These are phyloP conservation scores for Metschnikowia reukaufii DNA, from an alignment of 805 yeast genomes.

Conservation along the genomic window DNA sequence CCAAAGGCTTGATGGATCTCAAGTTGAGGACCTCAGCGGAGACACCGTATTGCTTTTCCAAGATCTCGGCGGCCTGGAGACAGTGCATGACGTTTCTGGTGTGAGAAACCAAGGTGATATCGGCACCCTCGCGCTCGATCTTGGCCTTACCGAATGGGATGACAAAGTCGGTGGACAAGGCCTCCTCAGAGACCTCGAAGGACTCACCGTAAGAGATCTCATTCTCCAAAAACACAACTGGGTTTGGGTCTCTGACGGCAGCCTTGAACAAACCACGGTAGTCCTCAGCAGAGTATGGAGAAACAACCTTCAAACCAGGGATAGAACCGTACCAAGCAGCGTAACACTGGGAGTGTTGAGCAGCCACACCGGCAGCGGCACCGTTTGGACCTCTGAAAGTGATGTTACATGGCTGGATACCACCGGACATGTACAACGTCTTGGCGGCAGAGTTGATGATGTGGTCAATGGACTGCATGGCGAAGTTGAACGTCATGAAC, in stretches of 20 bases:
- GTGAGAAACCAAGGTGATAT: constrained; percentile 86
- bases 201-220: constrained; percentile 92
- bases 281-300: constrained; percentile 95
- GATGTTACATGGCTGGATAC: constrained; percentile 94
- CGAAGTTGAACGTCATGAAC: constrained; percentile 98
- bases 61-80: constrained; percentile 83
- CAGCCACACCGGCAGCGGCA: constrained; percentile 99
- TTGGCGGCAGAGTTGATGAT: constrained; percentile 98
- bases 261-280: constrained; percentile 94
- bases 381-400: constrained; percentile 99
- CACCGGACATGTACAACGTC: constrained; percentile 99
- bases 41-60: constrained; percentile 82
- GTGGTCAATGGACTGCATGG: constrained; percentile 99
- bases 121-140: constrained; percentile 90
- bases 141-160: constrained; percentile 95
- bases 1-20: constrained; percentile 96
- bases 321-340: constrained; percentile 97
- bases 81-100: constrained; percentile 87
- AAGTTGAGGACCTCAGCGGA: constrained; percentile 92
- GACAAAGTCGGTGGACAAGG: constrained; percentile 80
- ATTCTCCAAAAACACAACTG: constrained; percentile 93
- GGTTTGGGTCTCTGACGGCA: constrained; percentile 98
- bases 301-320: constrained; percentile 95
- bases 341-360: constrained; percentile 98
- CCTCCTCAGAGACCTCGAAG: constrained; percentile 88